Percentiles rank a stretch among this genome's conserved stretches.
Evolutionary conservation across 495 filamentous ascomycete species (phyloP).

Genomic region (Cercophora scortea): DNA sequence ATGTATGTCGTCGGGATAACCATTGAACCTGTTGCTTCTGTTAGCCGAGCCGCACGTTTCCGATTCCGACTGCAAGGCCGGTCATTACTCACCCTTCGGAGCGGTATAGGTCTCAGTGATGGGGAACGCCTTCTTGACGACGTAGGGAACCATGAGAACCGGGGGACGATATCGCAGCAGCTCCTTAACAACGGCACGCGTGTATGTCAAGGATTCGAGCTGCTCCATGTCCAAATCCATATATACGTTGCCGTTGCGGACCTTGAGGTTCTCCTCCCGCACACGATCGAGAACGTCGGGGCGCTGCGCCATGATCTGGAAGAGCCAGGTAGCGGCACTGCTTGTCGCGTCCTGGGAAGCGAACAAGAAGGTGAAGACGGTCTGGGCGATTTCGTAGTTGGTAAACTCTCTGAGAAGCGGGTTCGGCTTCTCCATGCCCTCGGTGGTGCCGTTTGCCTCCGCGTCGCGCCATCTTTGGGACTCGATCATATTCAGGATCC

Average conservation of each 20-base stretch:
- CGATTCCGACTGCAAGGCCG: not conserved
- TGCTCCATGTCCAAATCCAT: conserved; percentile 69
- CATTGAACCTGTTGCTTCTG: conserved; percentile 56
- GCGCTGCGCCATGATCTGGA: conserved; percentile 90
- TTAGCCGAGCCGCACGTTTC: not conserved
- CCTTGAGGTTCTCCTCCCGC: conserved; percentile 79
- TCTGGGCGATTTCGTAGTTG: conserved; percentile 90
- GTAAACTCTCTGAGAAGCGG: conserved; percentile 78
- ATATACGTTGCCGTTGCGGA: conserved; percentile 69
- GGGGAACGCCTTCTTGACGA: conserved; percentile 92
- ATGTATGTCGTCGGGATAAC: conserved; percentile 86
- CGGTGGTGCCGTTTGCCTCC: conserved; percentile 59
- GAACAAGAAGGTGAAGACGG: conserved; percentile 95
- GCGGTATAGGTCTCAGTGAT: conserved; percentile 82
- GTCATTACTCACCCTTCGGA: conserved; percentile 57
- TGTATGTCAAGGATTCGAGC: conserved; percentile 83
- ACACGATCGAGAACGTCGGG: conserved; percentile 86
- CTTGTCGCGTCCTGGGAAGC: conserved; percentile 96
- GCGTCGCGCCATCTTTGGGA: conserved; percentile 69
- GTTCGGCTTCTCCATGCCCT: conserved; percentile 68
- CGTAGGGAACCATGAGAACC: conserved; percentile 95
- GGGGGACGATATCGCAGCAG: conserved; percentile 91
- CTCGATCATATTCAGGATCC: conserved; percentile 79
- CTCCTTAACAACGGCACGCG: conserved; percentile 88
- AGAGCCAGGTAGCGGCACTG: conserved; percentile 87